Evolutionary conservation across 352 stramenopile genomes (phyloP).

Genomic region (Globisporangium cystogenes): DNA sequence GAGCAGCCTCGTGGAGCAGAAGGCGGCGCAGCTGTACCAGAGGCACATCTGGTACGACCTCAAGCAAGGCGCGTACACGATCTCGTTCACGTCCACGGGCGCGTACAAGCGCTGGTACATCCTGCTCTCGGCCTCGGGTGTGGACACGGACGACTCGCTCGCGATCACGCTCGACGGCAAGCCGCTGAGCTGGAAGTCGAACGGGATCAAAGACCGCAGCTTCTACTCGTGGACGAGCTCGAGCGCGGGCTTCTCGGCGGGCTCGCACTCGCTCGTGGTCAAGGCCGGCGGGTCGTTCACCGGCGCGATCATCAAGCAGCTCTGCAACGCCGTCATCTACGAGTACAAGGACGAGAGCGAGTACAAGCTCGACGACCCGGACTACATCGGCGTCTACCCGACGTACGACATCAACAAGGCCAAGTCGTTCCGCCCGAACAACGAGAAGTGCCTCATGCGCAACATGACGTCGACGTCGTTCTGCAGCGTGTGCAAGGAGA

Average conservation of each 20-base stretch:
- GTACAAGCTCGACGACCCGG: conserved; percentile 18
- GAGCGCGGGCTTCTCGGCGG: conserved; percentile 15
- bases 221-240: conserved; percentile 24
- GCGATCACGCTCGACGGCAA: conserved; percentile 20
- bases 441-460: conserved; percentile 36
- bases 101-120: conserved; percentile 25
- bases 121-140: conserved; percentile 19
- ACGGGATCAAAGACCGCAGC: conserved; percentile 21
- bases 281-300: conserved; percentile 17
- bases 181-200: conserved; percentile 19
- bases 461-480: conserved; percentile 32
- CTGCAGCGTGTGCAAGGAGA: conserved; percentile 32
- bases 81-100: conserved; percentile 26
- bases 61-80: conserved; percentile 21
- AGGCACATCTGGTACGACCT: conserved; percentile 34
- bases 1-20: conserved; percentile 15
- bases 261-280: conserved; percentile 22
- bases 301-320: conserved; percentile 25
- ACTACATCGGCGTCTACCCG: conserved; percentile 27
- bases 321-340: conserved; percentile 28
- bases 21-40: conserved; percentile 21
- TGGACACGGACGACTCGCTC: conserved; percentile 23
- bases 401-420: conserved; percentile 25
- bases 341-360: conserved; percentile 21
- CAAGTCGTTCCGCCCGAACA: conserved; percentile 25